A percentile compares a stretch with the other conserved stretches of the same genome.
Conservation (phyloP, 2,329 filamentous ascomycete genomes). For the Colletotrichum sp. region DNA sequence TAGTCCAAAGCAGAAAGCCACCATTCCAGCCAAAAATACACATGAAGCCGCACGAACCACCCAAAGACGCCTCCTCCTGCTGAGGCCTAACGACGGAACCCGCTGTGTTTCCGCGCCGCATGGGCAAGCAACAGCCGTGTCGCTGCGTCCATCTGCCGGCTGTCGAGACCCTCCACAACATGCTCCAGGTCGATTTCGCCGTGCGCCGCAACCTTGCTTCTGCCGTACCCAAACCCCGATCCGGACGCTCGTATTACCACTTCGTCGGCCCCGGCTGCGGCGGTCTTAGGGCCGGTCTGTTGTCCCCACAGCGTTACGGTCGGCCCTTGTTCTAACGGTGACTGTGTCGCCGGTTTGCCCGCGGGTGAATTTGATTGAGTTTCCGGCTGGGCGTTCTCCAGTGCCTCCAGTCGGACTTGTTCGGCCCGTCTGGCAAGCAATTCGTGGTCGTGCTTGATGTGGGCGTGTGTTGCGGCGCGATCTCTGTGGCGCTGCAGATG, state of each 20-base stretch:
- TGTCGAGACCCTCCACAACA: neutral
- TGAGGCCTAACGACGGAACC: neutral
- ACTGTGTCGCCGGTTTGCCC: neutral
- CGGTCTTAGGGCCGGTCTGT: neutral
- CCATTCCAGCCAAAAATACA: neutral
- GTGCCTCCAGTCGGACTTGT: neutral
- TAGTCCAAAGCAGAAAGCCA: neutral
- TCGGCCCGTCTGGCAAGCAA: neutral
- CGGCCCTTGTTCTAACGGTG: neutral
- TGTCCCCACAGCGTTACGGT: neutral
- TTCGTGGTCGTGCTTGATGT: neutral
- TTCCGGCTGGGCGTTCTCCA: neutral
- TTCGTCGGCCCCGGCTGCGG: neutral
- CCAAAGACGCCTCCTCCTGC: neutral
- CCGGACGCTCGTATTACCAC: neutral
- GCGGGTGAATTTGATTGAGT: neutral
- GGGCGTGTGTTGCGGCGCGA: conserved; percentile 8
- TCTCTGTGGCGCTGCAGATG: conserved; percentile 16
- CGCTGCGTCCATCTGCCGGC: conserved; percentile 2
- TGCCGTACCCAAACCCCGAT: neutral
- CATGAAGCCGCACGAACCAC: neutral
- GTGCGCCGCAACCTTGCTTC: neutral
- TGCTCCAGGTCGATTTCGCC: neutral
- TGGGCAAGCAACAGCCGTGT: conserved; percentile 1
- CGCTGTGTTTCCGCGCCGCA: neutral